Base-by-base conservation (phyloP, 805 yeast genomes). In the Kockiozyma suomiensis region DNA sequence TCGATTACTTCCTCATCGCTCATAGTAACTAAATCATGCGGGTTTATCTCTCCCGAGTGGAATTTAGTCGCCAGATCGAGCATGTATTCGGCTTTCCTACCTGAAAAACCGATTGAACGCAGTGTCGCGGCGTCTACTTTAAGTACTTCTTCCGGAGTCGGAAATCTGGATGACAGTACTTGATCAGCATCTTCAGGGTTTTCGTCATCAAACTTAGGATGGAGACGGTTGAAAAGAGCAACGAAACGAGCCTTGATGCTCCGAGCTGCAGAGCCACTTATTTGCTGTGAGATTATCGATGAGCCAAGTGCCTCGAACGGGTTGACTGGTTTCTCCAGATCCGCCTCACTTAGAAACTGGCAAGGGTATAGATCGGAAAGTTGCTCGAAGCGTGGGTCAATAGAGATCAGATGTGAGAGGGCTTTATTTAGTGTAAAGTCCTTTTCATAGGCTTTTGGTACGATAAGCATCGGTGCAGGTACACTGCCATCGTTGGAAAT, bases 261-360 rank as follows among this genome's bases (percentile, higher is more conserved):
- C 8, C 69, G 72, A 0, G 97, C 97, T 0, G 97, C 96, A 0
- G 82, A 80, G 0, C 96, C 96, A 64, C 88, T 84, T 10, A 88
- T 82, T 70, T 88, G 94, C 71, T 88, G 94, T 0, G 87, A 80
- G 2, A 88, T 81, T 2, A 88, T 81, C 3, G 83, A 78, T 45
- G 77, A 72, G 1, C 77, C 77, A 7, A 83, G 69, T 19, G 76
- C 74, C 23, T 73, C 72, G 61, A 79, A 82, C 53, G 79, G 78
- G 50, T 71, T 56, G 15, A 64, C 59, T 32, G 67, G 58, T 26
- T 35, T 45, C 12, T 46, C 56, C 13, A 57, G 37, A 30, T 43
- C 48, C 4, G 35, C 45, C 15, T 54, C 56, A 13, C 38, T 42
- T 15, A 66, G 35, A 32, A 62, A 32, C 15, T 47, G 42, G 30